phyloP scores from a whole-genome alignment of 345 rosid genomes.

The Eutrema yunnanense region DNA sequence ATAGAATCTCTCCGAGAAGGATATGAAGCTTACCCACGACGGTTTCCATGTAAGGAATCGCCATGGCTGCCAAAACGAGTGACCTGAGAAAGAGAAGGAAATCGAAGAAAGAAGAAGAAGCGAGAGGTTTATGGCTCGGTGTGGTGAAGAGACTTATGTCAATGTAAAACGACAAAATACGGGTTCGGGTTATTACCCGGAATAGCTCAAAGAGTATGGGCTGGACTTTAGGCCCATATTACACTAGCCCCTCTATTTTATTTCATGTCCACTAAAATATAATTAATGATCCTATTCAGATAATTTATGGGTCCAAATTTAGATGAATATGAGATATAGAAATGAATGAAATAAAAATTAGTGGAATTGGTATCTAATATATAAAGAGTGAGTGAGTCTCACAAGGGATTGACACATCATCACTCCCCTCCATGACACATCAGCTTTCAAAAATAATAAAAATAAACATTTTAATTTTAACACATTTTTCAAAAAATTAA shows the following conservation, averaged over 20 bases:
- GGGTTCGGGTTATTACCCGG: constrained; percentile 13
- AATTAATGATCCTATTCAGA: no score
- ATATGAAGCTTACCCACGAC: constrained; percentile 53
- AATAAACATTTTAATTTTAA: no score
- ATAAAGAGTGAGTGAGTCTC: no score
- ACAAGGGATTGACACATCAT: no score
- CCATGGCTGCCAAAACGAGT: constrained; percentile 42
- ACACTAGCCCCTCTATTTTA: not conserved
- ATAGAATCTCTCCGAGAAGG: not conserved
- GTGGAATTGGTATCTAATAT: no score
- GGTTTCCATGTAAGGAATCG: constrained; percentile 86
- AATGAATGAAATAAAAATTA: no score
- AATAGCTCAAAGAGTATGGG: not conserved
- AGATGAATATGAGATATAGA: no score
- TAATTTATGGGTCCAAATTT: no score
- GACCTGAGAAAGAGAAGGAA: not conserved
- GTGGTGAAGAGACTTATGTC: not conserved
- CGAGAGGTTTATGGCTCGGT: constrained; percentile 4
- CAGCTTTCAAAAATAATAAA: no score
- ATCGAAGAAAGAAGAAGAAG: not conserved
- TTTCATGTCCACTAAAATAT: not conserved
- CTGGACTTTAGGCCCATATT: constrained; percentile 12
- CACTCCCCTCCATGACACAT: no score
- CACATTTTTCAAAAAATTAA: no score
- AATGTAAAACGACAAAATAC: not conserved